These are phyloP conservation scores for Alternaria solani DNA, from an alignment of 2,329 filamentous ascomycete genomes.

Conservation along the genomic window DNA sequence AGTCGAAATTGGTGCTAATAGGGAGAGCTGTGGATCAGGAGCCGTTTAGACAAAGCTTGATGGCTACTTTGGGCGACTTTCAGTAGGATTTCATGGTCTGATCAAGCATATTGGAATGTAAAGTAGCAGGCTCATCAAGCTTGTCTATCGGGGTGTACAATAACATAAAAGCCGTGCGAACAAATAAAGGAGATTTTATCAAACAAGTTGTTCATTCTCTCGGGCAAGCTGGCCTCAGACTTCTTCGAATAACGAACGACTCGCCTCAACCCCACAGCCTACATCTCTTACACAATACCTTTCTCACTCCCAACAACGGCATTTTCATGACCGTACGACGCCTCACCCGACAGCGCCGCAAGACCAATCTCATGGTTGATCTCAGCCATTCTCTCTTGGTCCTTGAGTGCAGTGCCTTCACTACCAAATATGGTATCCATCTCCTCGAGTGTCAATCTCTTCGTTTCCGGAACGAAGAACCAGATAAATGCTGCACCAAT, in stretches of 20 bases:
- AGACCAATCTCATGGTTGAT: conserved; percentile 76
- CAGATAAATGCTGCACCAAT: conserved; percentile 65
- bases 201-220: background rate
- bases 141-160: background rate
- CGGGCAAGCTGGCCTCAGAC: background rate
- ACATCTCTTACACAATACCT: conserved; percentile 5
- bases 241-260: background rate
- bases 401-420: conserved; percentile 70
- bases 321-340: conserved; percentile 7
- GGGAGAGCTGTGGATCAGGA: conserved; percentile 40
- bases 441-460: conserved; percentile 61
- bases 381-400: conserved; percentile 74
- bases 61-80: conserved; percentile 4
- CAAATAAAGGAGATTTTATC: background rate
- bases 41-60: conserved; percentile 22
- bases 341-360: conserved; percentile 38
- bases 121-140: background rate
- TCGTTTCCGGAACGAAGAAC: conserved; percentile 63
- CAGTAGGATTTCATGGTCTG: background rate
- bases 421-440: conserved; percentile 73
- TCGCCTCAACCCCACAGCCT: background rate
- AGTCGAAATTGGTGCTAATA: conserved; percentile 46
- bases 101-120: background rate
- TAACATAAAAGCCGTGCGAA: background rate
- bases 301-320: conserved; percentile 26